Conservation (phyloP, 108 stramenopile species). For the Pseudonitzschia multistriata region DNA sequence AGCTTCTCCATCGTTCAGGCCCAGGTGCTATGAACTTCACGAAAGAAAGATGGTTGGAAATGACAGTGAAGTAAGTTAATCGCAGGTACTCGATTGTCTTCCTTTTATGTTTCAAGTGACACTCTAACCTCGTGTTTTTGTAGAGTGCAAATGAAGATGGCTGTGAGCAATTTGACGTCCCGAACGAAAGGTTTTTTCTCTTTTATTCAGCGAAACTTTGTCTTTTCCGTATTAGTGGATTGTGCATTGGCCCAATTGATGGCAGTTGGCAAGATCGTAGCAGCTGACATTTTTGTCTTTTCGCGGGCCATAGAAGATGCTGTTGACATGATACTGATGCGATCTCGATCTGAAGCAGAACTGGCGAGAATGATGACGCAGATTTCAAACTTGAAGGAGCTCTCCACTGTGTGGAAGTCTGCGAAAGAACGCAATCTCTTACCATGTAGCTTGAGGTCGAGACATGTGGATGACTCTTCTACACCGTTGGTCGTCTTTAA, state of each 20-base stretch:
- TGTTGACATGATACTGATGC: slow-evolving; percentile 77
- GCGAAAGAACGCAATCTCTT: slow-evolving; percentile 52
- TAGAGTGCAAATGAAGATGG: slow-evolving; percentile 62
- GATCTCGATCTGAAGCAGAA: slow-evolving; percentile 79
- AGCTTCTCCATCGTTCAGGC: slow-evolving; percentile 68
- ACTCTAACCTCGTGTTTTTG: background rate
- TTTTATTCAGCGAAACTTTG: slow-evolving; percentile 80
- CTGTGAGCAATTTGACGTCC: slow-evolving; percentile 50
- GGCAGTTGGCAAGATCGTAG: slow-evolving; percentile 64
- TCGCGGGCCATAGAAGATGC: slow-evolving; percentile 85
- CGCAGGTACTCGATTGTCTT: background rate
- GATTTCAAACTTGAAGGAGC: slow-evolving; percentile 64
- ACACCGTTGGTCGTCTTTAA: slow-evolving; percentile 44
- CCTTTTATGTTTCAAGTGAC: background rate
- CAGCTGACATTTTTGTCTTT: slow-evolving; percentile 86
- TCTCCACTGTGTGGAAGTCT: slow-evolving; percentile 58
- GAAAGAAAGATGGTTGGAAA: slow-evolving; percentile 64
- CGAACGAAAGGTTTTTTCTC: slow-evolving; percentile 72
- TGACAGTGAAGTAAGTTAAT: slow-evolving; percentile 44
- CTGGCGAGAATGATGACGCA: slow-evolving; percentile 80
- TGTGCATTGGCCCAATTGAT: slow-evolving; percentile 81
- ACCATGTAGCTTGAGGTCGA: slow-evolving; percentile 52
- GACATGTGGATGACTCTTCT: slow-evolving; percentile 5
- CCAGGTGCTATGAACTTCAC: slow-evolving; percentile 71
- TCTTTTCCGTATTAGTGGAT: slow-evolving; percentile 82